Base-by-base conservation (phyloP, 208 protist genomes). In the Borovskyia barvae region DNA sequence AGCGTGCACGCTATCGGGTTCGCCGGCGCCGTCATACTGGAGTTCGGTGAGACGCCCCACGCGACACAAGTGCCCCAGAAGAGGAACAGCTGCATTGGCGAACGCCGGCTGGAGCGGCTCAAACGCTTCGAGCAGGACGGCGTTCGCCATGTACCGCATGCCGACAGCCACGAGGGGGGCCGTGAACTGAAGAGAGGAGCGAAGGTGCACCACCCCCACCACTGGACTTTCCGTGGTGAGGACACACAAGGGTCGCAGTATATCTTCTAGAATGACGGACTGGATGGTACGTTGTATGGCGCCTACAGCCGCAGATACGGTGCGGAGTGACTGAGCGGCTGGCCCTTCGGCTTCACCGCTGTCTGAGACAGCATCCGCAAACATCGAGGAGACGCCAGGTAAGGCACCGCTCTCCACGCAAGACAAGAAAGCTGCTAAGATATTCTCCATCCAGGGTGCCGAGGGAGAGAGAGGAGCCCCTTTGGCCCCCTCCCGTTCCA, bases 111-210 rank as follows among this genome's bases (percentile, higher is more conserved):
- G 52, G 28, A 42, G 60, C 3, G 32, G 12, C 5, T 52, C 50
- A 20, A 59, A 45, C 5, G 42, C 6, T 2, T 67, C 51, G 17
- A 59, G 28, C 15, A 46, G 24, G 50, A 67, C 22, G 3, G 51
- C 29, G 48, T 67, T 51, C 1, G 51, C 40, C 51, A 67, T 57
- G 51, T 67, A 67, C 25, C 51, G 60, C 50, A 67, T 57, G 40
- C 30, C 5, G 11, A 51, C 49, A 1, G 50, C 49, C 19, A 67
- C 32, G 20, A 67, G 42, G 5, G 50, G 42, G 9, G 60, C 60
- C 1, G 30, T 25, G 14, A 14, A 29, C 33, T 20, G 22, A 11
- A 67, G 7, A 30, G 3, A 12, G 8, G 22, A 41, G 11, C 20
- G 59, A 33, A 51, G 49, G 25, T 14, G 51, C 26, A 2, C 36